Base-by-base conservation (phyloP, 169 alveolate genomes). In the Cryptosporidium andersoni region DNA sequence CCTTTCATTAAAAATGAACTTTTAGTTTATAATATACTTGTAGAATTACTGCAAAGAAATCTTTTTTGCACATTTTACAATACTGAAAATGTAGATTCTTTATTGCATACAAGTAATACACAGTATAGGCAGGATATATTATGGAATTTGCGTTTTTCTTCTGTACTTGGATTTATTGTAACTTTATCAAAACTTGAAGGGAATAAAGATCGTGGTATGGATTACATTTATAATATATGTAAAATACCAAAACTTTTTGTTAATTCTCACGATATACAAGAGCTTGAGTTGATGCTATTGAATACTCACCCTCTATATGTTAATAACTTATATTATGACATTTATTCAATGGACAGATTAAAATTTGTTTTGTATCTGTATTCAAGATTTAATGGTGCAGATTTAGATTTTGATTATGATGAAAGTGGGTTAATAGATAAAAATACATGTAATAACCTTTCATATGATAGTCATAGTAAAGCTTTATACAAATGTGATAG, bases 111-210 rank as follows among this genome's bases (percentile, higher is more conserved):
- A 53, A 7, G n/a, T 48, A 74, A 74, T 58, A 8, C 45, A 43
- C 45, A 40, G 43, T 74, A 74, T 48, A 64, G 85, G 43, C 85
- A 74, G 40, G 85, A 74, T 34, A 60, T 74, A 11, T 58, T 74
- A 11, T 74, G 85, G 85, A 74, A 74, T 58, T 58, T 74, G 11
- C 55, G 85, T 58, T 74, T 74, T 47, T 64, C 85, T n/a, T 58
- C 85, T 1, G 45, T 74, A 45, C 67, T 74, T 43, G 85, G 85
- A 74, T 74, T 74, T 48, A 58, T 68, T 11, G 34, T 74, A 48
- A 74, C 55, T 55, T n/a, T 74, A n/a, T 58, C 47, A 60, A 68
- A 74, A 47, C 45, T 58, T 74, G 16, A n/a, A 58, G 68, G 85
- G 60, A 39, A 64, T 58, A 40, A 58, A 74, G 37, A 74, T 58